phyloP scores from a whole-genome alignment of 495 filamentous ascomycete species.

The Neurospora hispaniola region DNA sequence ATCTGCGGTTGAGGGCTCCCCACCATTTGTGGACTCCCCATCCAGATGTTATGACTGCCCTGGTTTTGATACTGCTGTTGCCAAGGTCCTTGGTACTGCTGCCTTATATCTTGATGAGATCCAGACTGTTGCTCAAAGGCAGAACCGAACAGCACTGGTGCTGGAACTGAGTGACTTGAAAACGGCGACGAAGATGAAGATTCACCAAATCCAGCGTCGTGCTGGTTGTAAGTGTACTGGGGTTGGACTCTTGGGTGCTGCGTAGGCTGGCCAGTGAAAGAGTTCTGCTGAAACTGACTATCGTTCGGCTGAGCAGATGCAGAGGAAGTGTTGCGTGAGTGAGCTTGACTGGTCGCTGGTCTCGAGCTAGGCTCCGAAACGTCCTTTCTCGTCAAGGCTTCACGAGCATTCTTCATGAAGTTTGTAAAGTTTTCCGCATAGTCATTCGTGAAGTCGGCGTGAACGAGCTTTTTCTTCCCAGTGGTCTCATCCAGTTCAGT shows the following conservation, averaged over 20 bases:
- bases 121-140: slow-evolving; percentile 6
- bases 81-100: slow-evolving; percentile 29
- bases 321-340: background rate
- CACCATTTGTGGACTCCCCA: background rate
- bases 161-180: slow-evolving; percentile 4
- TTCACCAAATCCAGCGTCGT: background rate
- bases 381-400: slow-evolving; percentile 23
- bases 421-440: slow-evolving; percentile 41
- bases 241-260: background rate
- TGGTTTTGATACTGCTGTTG: slow-evolving; percentile 13
- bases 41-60: slow-evolving; percentile 12
- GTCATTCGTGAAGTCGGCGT: slow-evolving; percentile 41
- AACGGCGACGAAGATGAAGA: background rate
- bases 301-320: background rate
- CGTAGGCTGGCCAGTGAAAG: background rate
- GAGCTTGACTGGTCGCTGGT: background rate
- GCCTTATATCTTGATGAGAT: slow-evolving; percentile 36
- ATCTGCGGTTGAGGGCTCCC: background rate
- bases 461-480: slow-evolving; percentile 17
- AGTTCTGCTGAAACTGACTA: background rate
- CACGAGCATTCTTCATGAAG: slow-evolving; percentile 33
- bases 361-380: background rate
- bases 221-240: background rate
- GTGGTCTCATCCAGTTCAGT: slow-evolving; percentile 10
- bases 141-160: slow-evolving; percentile 5